Percentiles rank a stretch among this genome's conserved stretches.
Evolutionary conservation across 345 rosid genomes (phyloP).

Genomic region (Eutrema heterophyllum): DNA sequence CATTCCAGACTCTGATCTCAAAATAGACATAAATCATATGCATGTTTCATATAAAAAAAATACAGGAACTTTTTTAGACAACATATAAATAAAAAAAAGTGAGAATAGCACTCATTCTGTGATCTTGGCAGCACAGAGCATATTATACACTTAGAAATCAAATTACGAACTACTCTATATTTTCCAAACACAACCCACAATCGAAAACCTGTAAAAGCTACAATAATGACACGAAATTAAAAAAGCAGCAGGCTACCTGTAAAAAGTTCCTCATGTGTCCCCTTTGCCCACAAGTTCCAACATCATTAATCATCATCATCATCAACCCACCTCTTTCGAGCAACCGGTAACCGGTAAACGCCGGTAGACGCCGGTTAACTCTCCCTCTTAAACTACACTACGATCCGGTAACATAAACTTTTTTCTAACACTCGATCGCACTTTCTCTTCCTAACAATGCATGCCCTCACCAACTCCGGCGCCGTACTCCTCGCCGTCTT

Average conservation of each 20-base stretch:
- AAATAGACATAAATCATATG: background rate
- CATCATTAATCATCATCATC: constrained; percentile 36
- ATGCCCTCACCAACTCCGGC: constrained; percentile 32
- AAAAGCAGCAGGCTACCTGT: constrained; percentile 26
- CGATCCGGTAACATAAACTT: background rate
- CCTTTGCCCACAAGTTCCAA: constrained; percentile 30
- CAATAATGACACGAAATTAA: constrained; percentile 3
- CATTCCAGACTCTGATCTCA: background rate
- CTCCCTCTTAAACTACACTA: constrained; percentile 4
- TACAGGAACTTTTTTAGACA: background rate
- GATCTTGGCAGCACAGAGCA: background rate
- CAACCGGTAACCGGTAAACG: background rate
- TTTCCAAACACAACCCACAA: background rate
- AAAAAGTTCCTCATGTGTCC: constrained; percentile 28
- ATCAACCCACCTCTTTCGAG: constrained; percentile 13
- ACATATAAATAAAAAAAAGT: background rate
- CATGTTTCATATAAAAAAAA: background rate
- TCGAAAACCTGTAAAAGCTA: background rate
- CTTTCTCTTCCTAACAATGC: background rate
- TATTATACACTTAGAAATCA: background rate
- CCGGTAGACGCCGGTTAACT: constrained; percentile 22
- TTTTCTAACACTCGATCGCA: background rate
- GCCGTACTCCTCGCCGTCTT: constrained; percentile 29
- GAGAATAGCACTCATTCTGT: background rate
- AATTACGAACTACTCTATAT: background rate